Conservation (phyloP, 2,329 filamentous ascomycete genomes). For the Aspergillus awamori region DNA sequence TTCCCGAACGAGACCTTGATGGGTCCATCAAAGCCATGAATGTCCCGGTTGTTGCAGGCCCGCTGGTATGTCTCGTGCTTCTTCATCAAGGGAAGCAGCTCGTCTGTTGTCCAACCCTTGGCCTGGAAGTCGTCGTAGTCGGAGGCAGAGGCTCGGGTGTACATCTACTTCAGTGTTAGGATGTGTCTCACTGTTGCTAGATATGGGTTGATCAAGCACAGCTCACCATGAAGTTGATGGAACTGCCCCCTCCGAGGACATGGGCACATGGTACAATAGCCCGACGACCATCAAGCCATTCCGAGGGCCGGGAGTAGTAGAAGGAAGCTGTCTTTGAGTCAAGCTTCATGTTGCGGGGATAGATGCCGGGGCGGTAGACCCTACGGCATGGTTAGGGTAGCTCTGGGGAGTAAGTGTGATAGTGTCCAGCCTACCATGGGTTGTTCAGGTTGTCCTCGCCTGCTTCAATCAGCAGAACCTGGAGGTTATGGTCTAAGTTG, state of each 20-base stretch:
- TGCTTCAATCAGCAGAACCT: conserved; percentile 70
- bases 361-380: conserved; percentile 75
- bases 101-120: conserved; percentile 77
- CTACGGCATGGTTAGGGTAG: conserved; percentile 32
- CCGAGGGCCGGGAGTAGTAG: conserved; percentile 75
- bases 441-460: conserved; percentile 77
- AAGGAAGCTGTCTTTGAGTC: conserved; percentile 82
- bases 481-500: conserved; percentile 74
- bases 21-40: conserved; percentile 77
- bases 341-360: conserved; percentile 76
- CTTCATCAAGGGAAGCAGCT: conserved; percentile 74
- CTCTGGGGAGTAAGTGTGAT: neutral
- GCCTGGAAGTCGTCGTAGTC: conserved; percentile 80
- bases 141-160: conserved; percentile 70
- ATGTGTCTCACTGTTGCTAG: neutral
- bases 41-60: conserved; percentile 60
- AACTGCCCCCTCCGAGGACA: conserved; percentile 71
- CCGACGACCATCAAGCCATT: conserved; percentile 70
- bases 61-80: conserved; percentile 80
- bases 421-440: conserved; percentile 55
- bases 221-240: conserved; percentile 74
- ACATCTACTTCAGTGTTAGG: conserved; percentile 56
- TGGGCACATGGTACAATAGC: conserved; percentile 76
- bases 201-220: neutral
- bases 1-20: conserved; percentile 83